These are phyloP conservation scores for Picea abies DNA, from an alignment of 83 land plant genomes.

Conservation along the genomic window DNA sequence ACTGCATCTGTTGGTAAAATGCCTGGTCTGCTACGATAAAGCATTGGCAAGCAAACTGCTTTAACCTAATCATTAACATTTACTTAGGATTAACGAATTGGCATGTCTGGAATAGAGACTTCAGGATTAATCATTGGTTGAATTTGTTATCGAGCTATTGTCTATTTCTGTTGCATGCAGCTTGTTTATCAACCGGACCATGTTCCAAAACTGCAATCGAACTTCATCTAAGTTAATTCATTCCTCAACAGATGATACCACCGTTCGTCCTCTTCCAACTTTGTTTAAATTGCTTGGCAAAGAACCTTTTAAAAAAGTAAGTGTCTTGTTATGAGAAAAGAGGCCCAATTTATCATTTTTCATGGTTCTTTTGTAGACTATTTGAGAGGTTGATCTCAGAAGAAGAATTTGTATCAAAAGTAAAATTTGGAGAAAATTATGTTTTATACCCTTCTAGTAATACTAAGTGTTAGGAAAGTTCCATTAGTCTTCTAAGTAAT, in stretches of 20 bases:
- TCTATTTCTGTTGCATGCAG: constrained; percentile 38
- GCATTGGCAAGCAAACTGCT: background rate
- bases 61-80: background rate
- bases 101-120: background rate
- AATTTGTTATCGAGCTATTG: background rate
- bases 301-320: constrained; percentile 76
- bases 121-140: background rate
- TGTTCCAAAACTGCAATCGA: constrained; percentile 53
- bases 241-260: constrained; percentile 48
- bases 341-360: background rate
- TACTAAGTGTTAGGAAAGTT: background rate
- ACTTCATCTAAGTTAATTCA: constrained; percentile 41
- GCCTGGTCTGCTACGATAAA: background rate
- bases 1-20: background rate
- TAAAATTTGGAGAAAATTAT: background rate
- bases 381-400: background rate
- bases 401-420: background rate
- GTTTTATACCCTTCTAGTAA: background rate
- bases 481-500: background rate
- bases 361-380: background rate
- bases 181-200: constrained; percentile 65
- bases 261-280: constrained; percentile 77
- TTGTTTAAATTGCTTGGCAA: constrained; percentile 79
- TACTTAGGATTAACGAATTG: background rate
- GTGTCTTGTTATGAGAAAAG: background rate